Evolutionary conservation across 768 basidiomycete species (phyloP).

Genomic region (Boletus huronensis): DNA sequence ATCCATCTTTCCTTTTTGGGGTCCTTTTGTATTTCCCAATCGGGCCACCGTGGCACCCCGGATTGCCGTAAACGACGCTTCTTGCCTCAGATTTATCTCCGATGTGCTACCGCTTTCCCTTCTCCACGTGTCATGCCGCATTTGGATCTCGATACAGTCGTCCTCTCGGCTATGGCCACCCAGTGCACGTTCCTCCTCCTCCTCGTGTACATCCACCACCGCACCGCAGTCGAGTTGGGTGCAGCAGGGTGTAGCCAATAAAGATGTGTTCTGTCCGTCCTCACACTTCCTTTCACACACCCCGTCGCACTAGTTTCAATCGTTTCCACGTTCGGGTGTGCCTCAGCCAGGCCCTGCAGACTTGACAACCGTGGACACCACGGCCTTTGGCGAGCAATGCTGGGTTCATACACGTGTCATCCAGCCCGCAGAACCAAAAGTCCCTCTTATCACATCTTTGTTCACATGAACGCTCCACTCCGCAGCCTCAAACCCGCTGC

Average conservation of each 20-base stretch:
- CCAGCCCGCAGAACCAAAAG: conserved; percentile 7
- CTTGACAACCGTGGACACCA: conserved; percentile 23
- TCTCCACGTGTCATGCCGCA: conserved; percentile 24
- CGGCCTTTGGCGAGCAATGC: conserved; percentile 4
- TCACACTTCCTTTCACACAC: background rate
- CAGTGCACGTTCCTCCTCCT: conserved; percentile 3
- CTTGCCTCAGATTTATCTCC: conserved; percentile 27
- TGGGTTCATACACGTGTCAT: conserved; percentile 20
- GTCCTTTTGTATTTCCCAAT: conserved; percentile 19
- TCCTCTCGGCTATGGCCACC: background rate
- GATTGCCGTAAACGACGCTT: conserved; percentile 24
- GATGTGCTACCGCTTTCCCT: conserved; percentile 10
- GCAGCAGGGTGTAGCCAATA: background rate
- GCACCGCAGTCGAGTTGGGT: conserved; percentile 21
- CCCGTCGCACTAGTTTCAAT: background rate
- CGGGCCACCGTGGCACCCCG: conserved; percentile 28
- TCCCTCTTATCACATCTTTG: conserved; percentile 15
- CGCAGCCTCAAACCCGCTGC: background rate
- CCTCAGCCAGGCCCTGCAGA: background rate
- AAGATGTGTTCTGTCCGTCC: background rate
- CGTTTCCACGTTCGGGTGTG: conserved; percentile 11
- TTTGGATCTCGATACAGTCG: conserved; percentile 19
- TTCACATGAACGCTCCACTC: conserved; percentile 21
- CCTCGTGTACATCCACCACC: conserved; percentile 15
- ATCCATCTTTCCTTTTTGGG: conserved; percentile 15